Evolutionary conservation across 371 early-diverging fungal genomes (phyloP).

Genomic region (Mortierella sp.): DNA sequence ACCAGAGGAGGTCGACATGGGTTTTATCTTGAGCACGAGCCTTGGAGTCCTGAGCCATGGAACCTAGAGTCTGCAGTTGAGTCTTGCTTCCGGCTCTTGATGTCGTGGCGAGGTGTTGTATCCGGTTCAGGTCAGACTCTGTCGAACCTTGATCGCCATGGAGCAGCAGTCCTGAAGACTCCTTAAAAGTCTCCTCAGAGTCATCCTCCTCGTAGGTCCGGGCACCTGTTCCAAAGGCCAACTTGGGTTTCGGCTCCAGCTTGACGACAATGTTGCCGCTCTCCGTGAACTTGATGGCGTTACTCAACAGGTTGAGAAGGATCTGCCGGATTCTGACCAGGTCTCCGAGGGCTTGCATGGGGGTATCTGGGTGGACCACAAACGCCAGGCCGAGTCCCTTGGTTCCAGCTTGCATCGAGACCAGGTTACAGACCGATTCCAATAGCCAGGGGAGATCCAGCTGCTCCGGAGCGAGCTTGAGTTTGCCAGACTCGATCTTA

Average conservation of each 20-base stretch:
- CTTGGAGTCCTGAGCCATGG: background rate
- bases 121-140: slow-evolving; percentile 4
- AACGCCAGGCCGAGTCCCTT: slow-evolving; percentile 62
- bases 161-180: slow-evolving; percentile 28
- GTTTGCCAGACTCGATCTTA: slow-evolving; percentile 69
- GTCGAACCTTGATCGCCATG: slow-evolving; percentile 10
- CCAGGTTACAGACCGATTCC: slow-evolving; percentile 60
- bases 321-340: slow-evolving; percentile 65
- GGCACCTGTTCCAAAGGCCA: background rate
- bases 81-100: slow-evolving; percentile 4
- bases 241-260: slow-evolving; percentile 45
- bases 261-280: slow-evolving; percentile 70
- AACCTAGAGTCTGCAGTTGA: background rate
- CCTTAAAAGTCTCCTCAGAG: slow-evolving; percentile 9
- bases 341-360: slow-evolving; percentile 67
- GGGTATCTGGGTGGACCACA: slow-evolving; percentile 70
- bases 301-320: slow-evolving; percentile 66
- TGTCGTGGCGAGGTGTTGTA: background rate
- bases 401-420: slow-evolving; percentile 70
- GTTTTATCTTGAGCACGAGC: background rate
- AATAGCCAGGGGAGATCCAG: slow-evolving; percentile 53
- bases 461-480: slow-evolving; percentile 54
- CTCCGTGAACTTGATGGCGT: slow-evolving; percentile 77
- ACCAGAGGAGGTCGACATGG: slow-evolving; percentile 45
- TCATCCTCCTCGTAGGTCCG: slow-evolving; percentile 30